phyloP scores from a whole-genome alignment of 331 rosid genomes.

The Phaseolus coccineus region DNA sequence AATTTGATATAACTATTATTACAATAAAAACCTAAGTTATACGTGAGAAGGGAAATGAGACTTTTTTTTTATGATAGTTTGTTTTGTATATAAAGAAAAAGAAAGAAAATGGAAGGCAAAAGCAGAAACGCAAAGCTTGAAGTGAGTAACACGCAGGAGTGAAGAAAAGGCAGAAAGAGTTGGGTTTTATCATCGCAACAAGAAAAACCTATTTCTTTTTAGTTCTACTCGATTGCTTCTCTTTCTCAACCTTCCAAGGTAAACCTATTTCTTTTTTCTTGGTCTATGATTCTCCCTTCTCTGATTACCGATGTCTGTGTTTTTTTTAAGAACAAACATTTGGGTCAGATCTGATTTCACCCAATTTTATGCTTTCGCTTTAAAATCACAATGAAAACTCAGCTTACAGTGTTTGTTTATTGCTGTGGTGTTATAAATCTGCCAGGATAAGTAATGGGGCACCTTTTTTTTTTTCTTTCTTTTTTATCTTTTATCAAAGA shows the following conservation, averaged over 20 bases:
- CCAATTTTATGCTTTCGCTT: not conserved
- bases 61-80: no score
- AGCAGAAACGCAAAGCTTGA: not conserved
- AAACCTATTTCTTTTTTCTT: not conserved
- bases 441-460: not conserved
- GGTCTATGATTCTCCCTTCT: not conserved
- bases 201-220: not conserved
- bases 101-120: not conserved
- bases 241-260: slow-evolving; percentile 2
- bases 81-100: no score
- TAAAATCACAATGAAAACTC: not conserved
- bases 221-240: not conserved
- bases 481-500: not conserved
- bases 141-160: not conserved
- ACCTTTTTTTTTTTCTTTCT: not conserved
- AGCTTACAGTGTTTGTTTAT: not conserved
- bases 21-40: no score
- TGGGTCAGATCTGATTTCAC: slow-evolving; percentile 14
- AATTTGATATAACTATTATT: no score
- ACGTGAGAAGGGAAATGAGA: no score
- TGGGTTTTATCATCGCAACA: not conserved
- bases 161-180: not conserved
- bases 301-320: not conserved
- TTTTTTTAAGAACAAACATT: not conserved
- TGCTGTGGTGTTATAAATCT: not conserved